Conservation (phyloP, 306 rosid species). For the Trifolium dubium region DNA sequence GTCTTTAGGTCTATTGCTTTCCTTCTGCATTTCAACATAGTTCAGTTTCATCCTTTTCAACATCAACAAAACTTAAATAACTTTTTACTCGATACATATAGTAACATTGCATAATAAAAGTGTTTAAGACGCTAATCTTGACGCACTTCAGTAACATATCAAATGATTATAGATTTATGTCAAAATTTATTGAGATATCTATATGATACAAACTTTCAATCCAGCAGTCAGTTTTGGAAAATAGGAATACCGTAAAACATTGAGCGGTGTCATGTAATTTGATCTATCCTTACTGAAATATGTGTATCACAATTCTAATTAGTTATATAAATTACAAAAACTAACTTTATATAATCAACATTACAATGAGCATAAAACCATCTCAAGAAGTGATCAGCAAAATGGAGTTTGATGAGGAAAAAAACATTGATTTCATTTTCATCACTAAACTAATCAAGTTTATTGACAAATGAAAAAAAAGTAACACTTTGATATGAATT, state of each 20-base stretch:
- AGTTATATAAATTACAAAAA: background rate
- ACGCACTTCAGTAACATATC: too few species aligned
- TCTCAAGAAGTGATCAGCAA: slow-evolving; percentile 47
- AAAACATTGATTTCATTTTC: background rate
- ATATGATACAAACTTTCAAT: too few species aligned
- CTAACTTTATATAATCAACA: slow-evolving; percentile 59
- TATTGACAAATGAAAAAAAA: background rate
- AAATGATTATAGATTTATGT: too few species aligned
- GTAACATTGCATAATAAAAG: background rate
- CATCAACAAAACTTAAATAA: background rate
- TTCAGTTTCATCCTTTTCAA: slow-evolving; percentile 34
- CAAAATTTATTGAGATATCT: too few species aligned
- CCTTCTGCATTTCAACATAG: slow-evolving; percentile 39
- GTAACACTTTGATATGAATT: slow-evolving; percentile 11
- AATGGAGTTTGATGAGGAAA: too few species aligned
- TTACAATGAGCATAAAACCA: slow-evolving; percentile 49
- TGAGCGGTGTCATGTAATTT: too few species aligned
- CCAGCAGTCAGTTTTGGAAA: too few species aligned
- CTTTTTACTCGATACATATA: background rate
- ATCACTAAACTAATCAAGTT: background rate
- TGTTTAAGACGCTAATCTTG: background rate
- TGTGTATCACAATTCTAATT: background rate
- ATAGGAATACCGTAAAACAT: too few species aligned
- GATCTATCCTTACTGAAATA: too few species aligned
- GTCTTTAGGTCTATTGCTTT: background rate